Evolutionary conservation across 345 rosid genomes (phyloP), one percentile per base, ranked within the genome.

Genomic region (Luvunga scandens): DNA sequence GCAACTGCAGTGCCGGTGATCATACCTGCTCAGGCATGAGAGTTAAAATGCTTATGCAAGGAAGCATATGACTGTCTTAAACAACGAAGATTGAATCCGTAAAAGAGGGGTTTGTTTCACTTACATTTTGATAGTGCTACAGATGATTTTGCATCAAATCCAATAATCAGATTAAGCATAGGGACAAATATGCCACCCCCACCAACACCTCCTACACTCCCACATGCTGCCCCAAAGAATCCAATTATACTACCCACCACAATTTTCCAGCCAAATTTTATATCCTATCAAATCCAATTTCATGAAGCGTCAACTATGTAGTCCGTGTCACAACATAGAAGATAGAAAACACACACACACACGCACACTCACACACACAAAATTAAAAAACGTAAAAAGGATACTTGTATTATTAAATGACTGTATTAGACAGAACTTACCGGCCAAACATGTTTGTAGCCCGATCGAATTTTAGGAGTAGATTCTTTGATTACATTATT

Each of bases 131-230:
- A 88, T 16, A 88, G 66, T 21, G 91, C 89, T 6, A 87, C 83
- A 4, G 91, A 83, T 19, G 91, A 84, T 73, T 88, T 88, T 31
- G 88, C 73, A 64, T 88, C 89, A 42, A 88, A 88, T 3, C 90
- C 89, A n/a, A 86, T 77, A 25, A 85, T 81, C 19, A 88, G 73
- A 16, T 84, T 74, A 31, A 88, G 91, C 91, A 84, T 86, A 62
- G 91, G 91, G 76, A 88, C 84, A 71, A 81, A 88, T 76, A 86
- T 87, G 66, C 89, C 91, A 12, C 89, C 91, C 4, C 89, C 91
- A 33, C 91, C 91, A 7, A 84, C 89, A 30, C 91, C 91, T 56
- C 91, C 91, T 6, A 86, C 89, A 30, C 89, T 88, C 18, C 91
- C 91, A 81, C 79, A 81, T 1, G 91, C 91, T 56, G 91, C 89